Percentiles rank a stretch among this genome's conserved stretches.
phyloP scores from a whole-genome alignment of 2,329 filamentous ascomycete species.

The Diaporthe australafricana region DNA sequence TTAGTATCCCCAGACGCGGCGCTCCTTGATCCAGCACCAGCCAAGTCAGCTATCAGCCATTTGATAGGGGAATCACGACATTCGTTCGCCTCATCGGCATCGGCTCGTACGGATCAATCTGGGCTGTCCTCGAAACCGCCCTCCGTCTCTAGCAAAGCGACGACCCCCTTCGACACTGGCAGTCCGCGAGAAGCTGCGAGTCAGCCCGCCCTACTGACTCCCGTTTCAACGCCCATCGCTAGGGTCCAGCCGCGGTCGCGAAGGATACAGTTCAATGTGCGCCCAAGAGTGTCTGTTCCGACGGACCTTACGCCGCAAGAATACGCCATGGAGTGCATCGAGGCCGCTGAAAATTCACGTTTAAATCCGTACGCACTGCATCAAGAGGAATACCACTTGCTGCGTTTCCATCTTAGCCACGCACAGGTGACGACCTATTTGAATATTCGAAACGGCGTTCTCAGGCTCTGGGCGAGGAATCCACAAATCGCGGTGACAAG shows the following conservation, averaged over 20 bases:
- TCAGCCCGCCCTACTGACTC: constrained; percentile 28
- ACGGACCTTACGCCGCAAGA: constrained; percentile 76
- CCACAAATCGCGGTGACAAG: constrained; percentile 84
- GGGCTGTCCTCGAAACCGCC: constrained; percentile 67
- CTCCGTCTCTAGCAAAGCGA: constrained; percentile 71
- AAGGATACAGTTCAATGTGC: constrained; percentile 66
- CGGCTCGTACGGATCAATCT: constrained; percentile 64
- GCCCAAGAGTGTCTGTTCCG: constrained; percentile 87
- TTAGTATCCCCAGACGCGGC: constrained; percentile 5
- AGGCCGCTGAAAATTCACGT: constrained; percentile 88
- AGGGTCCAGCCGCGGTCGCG: constrained; percentile 43
- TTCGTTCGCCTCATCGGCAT: constrained; percentile 66
- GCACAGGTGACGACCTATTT: constrained; percentile 94
- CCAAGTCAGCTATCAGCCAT: constrained; percentile 34
- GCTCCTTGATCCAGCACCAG: constrained; percentile 21
- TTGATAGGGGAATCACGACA: constrained; percentile 42
- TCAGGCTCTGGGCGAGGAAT: constrained; percentile 89
- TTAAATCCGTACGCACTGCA: constrained; percentile 92
- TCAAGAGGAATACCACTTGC: constrained; percentile 81
- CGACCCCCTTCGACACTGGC: constrained; percentile 66
- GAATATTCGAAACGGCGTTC: constrained; percentile 94
- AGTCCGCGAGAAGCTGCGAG: constrained; percentile 47
- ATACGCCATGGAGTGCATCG: constrained; percentile 92
- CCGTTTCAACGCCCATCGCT: constrained; percentile 37
- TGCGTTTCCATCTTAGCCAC: constrained; percentile 85